Conservation (phyloP, 768 basidiomycete species). For the Kwoniella sp. region DNA sequence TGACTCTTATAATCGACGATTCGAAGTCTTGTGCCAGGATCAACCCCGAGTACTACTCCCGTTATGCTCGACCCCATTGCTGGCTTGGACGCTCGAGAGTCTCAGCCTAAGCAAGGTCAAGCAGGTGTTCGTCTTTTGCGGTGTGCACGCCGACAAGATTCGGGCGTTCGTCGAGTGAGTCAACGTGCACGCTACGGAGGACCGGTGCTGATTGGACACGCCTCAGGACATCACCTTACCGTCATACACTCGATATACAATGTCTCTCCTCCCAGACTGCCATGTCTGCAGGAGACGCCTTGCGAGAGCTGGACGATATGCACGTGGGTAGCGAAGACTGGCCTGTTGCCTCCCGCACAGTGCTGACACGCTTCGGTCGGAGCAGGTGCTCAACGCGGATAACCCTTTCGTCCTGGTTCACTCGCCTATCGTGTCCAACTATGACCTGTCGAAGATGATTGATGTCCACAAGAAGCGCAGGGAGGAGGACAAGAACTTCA, state of each 20-base stretch:
- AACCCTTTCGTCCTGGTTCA: constrained; percentile 50
- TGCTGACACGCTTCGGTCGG: not conserved
- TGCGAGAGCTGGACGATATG: constrained; percentile 49
- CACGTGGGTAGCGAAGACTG: constrained; percentile 18
- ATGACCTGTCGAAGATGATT: constrained; percentile 84
- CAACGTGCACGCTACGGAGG: not conserved
- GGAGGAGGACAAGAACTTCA: constrained; percentile 81
- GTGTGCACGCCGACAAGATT: constrained; percentile 81
- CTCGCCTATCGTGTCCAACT: constrained; percentile 70
- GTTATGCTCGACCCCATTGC: constrained; percentile 83
- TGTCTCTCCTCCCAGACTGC: constrained; percentile 46
- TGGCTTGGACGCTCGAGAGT: constrained; percentile 96
- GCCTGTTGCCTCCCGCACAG: not conserved
- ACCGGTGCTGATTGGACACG: not conserved
- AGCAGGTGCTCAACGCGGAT: constrained; percentile 48
- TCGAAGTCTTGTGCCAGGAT: constrained; percentile 79
- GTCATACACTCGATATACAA: constrained; percentile 34
- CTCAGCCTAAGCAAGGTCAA: constrained; percentile 91
- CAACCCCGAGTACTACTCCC: constrained; percentile 88
- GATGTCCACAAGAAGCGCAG: constrained; percentile 81
- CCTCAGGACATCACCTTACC: constrained; percentile 29
- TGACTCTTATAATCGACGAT: constrained; percentile 91
- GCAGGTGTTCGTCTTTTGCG: constrained; percentile 91
- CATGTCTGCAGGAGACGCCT: constrained; percentile 48
- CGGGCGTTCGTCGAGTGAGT: constrained; percentile 77